A percentile compares a stretch with the other conserved stretches of the same genome.
These are phyloP conservation scores for Cryoendolithus antarcticus DNA, from an alignment of 2,329 filamentous ascomycete genomes.

Conservation along the genomic window DNA sequence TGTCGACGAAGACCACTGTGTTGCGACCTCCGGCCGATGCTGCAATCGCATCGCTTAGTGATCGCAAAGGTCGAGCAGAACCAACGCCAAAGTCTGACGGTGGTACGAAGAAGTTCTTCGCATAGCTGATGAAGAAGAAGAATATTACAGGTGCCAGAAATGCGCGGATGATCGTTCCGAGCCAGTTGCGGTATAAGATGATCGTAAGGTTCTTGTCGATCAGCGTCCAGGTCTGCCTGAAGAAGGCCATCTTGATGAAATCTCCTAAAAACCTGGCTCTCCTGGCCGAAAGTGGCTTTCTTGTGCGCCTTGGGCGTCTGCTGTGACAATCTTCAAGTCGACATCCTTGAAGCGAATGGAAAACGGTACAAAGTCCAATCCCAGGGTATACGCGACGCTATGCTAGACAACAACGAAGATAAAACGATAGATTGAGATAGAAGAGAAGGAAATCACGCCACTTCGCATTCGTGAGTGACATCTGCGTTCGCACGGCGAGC, in stretches of 20 bases:
- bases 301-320: no score
- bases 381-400: no score
- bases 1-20: constrained; percentile 69
- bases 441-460: no score
- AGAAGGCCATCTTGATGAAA: constrained; percentile 14
- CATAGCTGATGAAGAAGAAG: constrained; percentile 47
- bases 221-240: constrained; percentile 42
- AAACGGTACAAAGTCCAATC: no score
- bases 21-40: constrained; percentile 47
- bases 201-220: constrained; percentile 46
- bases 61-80: constrained; percentile 45
- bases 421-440: no score
- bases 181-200: constrained; percentile 40
- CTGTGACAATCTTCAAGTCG: no score
- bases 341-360: no score
- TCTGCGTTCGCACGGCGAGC: no score
- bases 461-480: no score
- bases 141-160: constrained; percentile 43
- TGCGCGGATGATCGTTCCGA: constrained; percentile 42
- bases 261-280: neutral
- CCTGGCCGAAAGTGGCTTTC: no score
- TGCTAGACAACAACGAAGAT: no score
- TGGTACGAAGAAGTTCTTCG: constrained; percentile 72
- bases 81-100: constrained; percentile 66
- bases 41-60: constrained; percentile 51